A percentile compares a stretch with the other conserved stretches of the same genome.
These are phyloP conservation scores for Spathaspora hagerdaliae DNA, from an alignment of 805 yeast genomes.

Conservation along the genomic window DNA sequence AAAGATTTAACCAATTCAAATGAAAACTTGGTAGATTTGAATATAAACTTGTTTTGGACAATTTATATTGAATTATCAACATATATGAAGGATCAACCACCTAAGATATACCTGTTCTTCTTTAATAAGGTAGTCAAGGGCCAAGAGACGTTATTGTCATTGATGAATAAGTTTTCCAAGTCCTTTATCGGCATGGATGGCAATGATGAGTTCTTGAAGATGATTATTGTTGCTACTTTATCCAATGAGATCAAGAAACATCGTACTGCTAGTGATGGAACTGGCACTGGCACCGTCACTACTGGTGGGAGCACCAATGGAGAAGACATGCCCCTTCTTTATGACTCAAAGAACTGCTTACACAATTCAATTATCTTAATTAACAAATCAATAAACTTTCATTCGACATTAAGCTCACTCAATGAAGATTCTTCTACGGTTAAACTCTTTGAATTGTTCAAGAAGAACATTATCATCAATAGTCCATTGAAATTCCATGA, in stretches of 20 bases:
- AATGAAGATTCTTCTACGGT: conserved; percentile 2
- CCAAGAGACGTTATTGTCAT: conserved; percentile 6
- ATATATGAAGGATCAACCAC: conserved; percentile 40
- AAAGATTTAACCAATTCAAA: conserved; percentile 10
- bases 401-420: not conserved
- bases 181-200: conserved; percentile 13
- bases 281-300: conserved; percentile 4
- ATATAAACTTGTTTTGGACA: conserved; percentile 42
- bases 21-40: conserved; percentile 23
- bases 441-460: conserved; percentile 39
- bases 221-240: conserved; percentile 27
- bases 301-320: not conserved
- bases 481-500: conserved; percentile 51
- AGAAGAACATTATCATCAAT: conserved; percentile 45
- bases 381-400: conserved; percentile 34
- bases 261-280: conserved; percentile 4
- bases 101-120: conserved; percentile 24
- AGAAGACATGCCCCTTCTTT: conserved; percentile 17
- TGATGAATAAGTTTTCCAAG: conserved; percentile 25
- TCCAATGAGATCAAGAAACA: conserved; percentile 30
- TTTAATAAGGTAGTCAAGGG: conserved; percentile 13
- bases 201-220: conserved; percentile 18
- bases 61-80: conserved; percentile 45
- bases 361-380: conserved; percentile 53
- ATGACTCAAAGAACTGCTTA: conserved; percentile 36